Conservation (phyloP, 306 rosid species). For the Inga oerstediana region DNA sequence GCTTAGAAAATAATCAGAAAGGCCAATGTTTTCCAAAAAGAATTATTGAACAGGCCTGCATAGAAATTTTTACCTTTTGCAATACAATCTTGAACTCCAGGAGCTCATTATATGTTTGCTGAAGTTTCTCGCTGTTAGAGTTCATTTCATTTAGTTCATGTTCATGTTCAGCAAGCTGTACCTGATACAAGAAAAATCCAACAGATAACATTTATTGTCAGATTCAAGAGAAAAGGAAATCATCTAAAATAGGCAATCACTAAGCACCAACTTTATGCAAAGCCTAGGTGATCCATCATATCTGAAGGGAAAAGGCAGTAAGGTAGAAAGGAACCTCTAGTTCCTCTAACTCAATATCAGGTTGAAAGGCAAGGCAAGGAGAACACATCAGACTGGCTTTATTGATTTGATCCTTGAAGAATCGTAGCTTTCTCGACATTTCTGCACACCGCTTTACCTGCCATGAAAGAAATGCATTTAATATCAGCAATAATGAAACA, state of each 20-base stretch:
- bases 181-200: conserved; percentile 48
- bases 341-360: conserved; percentile 73
- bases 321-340: conserved; percentile 65
- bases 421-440: conserved; percentile 87
- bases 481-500: conserved; percentile 6
- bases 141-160: conserved; percentile 81
- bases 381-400: conserved; percentile 68
- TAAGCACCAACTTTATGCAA: conserved; percentile 27
- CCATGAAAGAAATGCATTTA: conserved; percentile 31
- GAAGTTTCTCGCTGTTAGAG: conserved; percentile 78
- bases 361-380: conserved; percentile 48
- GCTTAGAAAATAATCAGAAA: conserved; percentile 8
- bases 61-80: conserved; percentile 62
- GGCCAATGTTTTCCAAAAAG: background rate
- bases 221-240: conserved; percentile 30
- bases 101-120: conserved; percentile 80
- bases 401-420: conserved; percentile 79
- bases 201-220: conserved; percentile 25
- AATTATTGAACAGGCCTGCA: background rate
- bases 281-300: conserved; percentile 27
- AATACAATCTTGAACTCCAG: conserved; percentile 88
- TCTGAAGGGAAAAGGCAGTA: conserved; percentile 15
- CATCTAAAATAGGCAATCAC: background rate
- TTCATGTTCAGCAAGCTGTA: conserved; percentile 81
- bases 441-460: conserved; percentile 97